Conservation (phyloP, 78 protist genomes). For the Dictyostelium intermedium region DNA sequence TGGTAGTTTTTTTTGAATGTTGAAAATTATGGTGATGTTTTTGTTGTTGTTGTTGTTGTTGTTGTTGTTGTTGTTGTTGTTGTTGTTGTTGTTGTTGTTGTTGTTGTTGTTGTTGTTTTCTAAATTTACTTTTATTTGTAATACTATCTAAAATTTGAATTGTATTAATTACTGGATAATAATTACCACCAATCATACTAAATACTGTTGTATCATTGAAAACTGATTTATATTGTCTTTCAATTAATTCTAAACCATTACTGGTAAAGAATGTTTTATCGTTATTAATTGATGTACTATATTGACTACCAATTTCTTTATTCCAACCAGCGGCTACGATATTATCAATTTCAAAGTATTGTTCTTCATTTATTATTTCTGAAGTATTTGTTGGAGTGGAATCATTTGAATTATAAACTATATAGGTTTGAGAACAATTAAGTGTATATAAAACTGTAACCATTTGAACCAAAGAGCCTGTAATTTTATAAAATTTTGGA, state of each 20-base stretch:
- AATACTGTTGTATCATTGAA: neutral
- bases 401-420: neutral
- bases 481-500: conserved; percentile 25
- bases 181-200: conserved; percentile 30
- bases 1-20: too few relatives aligned
- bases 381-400: too few relatives aligned
- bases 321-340: conserved; percentile 33
- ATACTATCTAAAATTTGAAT: neutral
- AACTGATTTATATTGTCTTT: neutral
- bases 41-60: too few relatives aligned
- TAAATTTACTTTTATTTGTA: too few relatives aligned
- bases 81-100: too few relatives aligned
- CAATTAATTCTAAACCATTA: conserved; percentile 35
- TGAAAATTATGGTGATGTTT: too few relatives aligned
- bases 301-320: conserved; percentile 24
- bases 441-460: conserved; percentile 6
- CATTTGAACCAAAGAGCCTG: conserved; percentile 17
- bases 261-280: conserved; percentile 8
- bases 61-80: too few relatives aligned
- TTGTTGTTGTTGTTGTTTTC: neutral
- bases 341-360: conserved; percentile 49
- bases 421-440: conserved; percentile 10
- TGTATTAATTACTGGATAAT: conserved; percentile 27
- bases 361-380: neutral
- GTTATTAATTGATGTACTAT: conserved; percentile 8